Evolutionary conservation across 2,329 filamentous ascomycete species (phyloP), one percentile per base, ranked within the genome.

Genomic region (Penicillium hordei): DNA sequence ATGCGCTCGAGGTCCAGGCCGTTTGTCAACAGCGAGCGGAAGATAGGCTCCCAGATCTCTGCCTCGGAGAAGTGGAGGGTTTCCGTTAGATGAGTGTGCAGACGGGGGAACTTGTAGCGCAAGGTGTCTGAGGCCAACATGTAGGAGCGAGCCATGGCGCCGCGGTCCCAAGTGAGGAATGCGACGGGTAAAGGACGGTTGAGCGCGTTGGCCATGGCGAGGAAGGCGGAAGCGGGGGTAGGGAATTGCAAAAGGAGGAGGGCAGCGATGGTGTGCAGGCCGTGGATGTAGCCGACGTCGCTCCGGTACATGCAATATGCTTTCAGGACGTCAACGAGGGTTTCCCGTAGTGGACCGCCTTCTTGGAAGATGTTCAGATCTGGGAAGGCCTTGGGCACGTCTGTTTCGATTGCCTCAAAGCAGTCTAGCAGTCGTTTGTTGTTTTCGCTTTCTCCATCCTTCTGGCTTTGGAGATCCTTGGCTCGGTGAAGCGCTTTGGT

Each of bases 231-330:
- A 3, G 79, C 70, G 0, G 83, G 76, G 1, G 76, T 76, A 0
- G 80, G 74, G 49, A 86, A 79, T 66, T 84, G 83, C 39, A 87
- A 77, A 21, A 86, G 78, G 15, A 87, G 76, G 6, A 86, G 75
- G 9, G 81, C 85, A 23, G 84, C 84, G 57, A 84, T 80, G 42
- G 82, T 79, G 51, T 86, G 85, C 58, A 85, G 82, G 55, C 84
- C 83, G 62, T 81, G 79, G 52, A 83, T 78, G 61, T 85, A 86
- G 52, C 84, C 83, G 39, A 87, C 82, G 64, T 87, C 85, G 49
- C 81, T 81, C 60, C 85, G 82, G 70, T 88, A 88, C 76, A 84
- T 83, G 10, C 82, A 81, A 69, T 87, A 87, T 29, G 85, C 85
- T 62, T 85, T 79, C 59, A 86, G 78, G 10, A 88, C 80, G 66